Evolutionary conservation across 495 filamentous ascomycete genomes (phyloP).

Genomic region (Margaritispora aquatica): DNA sequence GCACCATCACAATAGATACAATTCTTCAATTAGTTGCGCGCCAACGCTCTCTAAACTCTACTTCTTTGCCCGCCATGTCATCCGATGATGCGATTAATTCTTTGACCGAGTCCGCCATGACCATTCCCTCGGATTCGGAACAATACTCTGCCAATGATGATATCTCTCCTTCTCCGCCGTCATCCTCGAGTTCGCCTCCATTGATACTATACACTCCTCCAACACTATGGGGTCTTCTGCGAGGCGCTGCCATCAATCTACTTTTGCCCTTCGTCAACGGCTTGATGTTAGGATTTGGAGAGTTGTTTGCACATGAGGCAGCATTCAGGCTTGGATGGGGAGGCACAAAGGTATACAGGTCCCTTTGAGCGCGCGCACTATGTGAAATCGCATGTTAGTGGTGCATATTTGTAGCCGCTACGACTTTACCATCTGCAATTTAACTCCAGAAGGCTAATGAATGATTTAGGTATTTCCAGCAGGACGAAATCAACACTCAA

Average conservation of each 20-base stretch:
- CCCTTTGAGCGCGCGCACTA: not conserved
- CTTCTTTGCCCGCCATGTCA: slow-evolving; percentile 25
- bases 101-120: slow-evolving; percentile 73
- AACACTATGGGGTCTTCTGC: slow-evolving; percentile 73
- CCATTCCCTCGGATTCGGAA: slow-evolving; percentile 85
- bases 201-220: slow-evolving; percentile 87
- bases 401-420: too few relatives aligned
- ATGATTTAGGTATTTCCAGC: slow-evolving; percentile 40
- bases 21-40: not conserved
- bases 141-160: slow-evolving; percentile 71
- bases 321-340: slow-evolving; percentile 92
- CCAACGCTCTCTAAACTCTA: not conserved
- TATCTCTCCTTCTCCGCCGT: slow-evolving; percentile 47
- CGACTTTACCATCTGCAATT: too few relatives aligned
- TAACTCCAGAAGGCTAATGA: not conserved
- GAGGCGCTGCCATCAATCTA: slow-evolving; percentile 91
- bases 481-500: slow-evolving; percentile 35
- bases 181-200: slow-evolving; percentile 64
- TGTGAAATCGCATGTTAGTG: not conserved
- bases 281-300: slow-evolving; percentile 96
- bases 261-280: slow-evolving; percentile 95
- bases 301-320: slow-evolving; percentile 91
- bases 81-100: slow-evolving; percentile 38
- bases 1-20: not conserved
- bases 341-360: slow-evolving; percentile 73